Evolutionary conservation across 331 rosid species (phyloP).

Genomic region (Stylosanthes scabra): DNA sequence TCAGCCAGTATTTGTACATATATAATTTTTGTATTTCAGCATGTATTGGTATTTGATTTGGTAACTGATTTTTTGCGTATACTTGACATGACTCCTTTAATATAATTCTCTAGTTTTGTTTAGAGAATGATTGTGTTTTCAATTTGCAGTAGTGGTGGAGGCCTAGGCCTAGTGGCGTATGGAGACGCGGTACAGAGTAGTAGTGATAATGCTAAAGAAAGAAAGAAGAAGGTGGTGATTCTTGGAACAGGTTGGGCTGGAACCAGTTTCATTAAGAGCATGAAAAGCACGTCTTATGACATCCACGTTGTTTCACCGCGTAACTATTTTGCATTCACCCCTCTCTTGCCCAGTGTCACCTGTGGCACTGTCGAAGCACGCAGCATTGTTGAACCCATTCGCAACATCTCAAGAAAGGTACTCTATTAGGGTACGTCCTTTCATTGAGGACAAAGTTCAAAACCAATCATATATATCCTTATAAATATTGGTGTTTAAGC

Average conservation of each 20-base stretch:
- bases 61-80: too few relatives aligned
- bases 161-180: constrained; percentile 68
- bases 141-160: constrained; percentile 77
- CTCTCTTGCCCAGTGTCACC: constrained; percentile 90
- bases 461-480: too few relatives aligned
- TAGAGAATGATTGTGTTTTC: background rate
- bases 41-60: too few relatives aligned
- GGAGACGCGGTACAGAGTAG: constrained; percentile 37
- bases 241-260: constrained; percentile 99
- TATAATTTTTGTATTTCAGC: too few relatives aligned
- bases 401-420: constrained; percentile 73
- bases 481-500: too few relatives aligned
- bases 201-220: constrained; percentile 14
- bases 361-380: constrained; percentile 95
- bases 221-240: constrained; percentile 72
- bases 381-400: constrained; percentile 88
- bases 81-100: too few relatives aligned
- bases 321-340: constrained; percentile 94
- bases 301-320: constrained; percentile 91
- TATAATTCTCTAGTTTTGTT: background rate
- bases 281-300: constrained; percentile 67
- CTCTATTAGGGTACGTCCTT: too few relatives aligned
- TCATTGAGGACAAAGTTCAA: too few relatives aligned
- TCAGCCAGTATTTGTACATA: too few relatives aligned
- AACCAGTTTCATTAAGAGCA: constrained; percentile 77